Percentiles rank a stretch among this genome's conserved stretches.
Conservation (phyloP, 1,284 basidiomycete genomes). For the Cutaneotrichosporon cavernicola region DNA sequence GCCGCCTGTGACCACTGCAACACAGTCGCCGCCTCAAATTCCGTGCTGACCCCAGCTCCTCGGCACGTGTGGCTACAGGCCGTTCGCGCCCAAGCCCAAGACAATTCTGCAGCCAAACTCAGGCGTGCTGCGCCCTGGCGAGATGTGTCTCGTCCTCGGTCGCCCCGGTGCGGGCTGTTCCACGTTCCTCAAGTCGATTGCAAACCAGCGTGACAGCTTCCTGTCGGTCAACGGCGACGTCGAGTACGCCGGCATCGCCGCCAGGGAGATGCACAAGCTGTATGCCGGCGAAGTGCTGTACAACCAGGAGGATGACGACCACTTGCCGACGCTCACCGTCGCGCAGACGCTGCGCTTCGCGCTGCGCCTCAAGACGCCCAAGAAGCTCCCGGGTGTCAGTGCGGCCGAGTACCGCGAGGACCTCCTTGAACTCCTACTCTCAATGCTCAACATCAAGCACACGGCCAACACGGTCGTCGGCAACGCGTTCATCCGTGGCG, state of each 20-base stretch:
- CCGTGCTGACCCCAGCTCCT: neutral
- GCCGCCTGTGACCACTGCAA: no score
- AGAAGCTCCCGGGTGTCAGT: conserved; percentile 56
- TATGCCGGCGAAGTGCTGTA: conserved; percentile 65
- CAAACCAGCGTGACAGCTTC: conserved; percentile 58
- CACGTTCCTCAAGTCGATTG: conserved; percentile 58
- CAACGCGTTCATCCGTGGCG: conserved; percentile 55
- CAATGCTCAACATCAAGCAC: conserved; percentile 63
- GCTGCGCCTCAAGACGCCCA: conserved; percentile 58
- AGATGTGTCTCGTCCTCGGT: conserved; percentile 60
- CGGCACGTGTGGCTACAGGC: conserved; percentile 24
- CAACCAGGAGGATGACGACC: conserved; percentile 67
- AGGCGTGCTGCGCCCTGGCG: conserved; percentile 68
- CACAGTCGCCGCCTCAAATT: no score
- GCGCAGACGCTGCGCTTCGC: conserved; percentile 61
- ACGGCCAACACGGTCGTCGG: conserved; percentile 61
- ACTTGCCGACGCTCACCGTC: conserved; percentile 63
- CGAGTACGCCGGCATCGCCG: conserved; percentile 59
- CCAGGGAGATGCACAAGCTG: conserved; percentile 56
- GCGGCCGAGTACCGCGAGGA: conserved; percentile 57
- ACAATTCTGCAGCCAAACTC: conserved; percentile 60
- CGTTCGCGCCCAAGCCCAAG: conserved; percentile 53
- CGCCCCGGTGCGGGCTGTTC: conserved; percentile 55
- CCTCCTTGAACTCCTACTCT: conserved; percentile 58
- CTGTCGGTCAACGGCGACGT: conserved; percentile 58